phyloP scores from a whole-genome alignment of 257 asterid species.

The Jasminum sambac region DNA sequence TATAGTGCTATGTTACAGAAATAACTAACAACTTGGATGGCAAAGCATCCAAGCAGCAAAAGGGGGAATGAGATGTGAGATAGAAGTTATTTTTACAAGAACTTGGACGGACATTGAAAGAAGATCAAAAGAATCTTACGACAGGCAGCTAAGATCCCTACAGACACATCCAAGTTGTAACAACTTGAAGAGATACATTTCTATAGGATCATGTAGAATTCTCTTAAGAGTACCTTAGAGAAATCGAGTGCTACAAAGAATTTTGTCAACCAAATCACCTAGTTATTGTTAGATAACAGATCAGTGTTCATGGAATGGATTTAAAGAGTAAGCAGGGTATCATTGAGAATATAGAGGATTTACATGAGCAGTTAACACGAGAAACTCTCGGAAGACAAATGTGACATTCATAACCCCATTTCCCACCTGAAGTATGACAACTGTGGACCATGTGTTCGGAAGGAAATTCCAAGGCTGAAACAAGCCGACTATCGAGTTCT shows the following conservation, averaged over 20 bases:
- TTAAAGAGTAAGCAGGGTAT: neutral
- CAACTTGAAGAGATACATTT: neutral
- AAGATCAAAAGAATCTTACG: conserved; percentile 4
- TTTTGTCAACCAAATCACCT: neutral
- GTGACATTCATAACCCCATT: neutral
- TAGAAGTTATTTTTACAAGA: neutral
- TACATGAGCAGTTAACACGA: neutral
- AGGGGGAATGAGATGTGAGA: neutral
- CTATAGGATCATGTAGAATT: neutral
- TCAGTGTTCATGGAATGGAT: neutral
- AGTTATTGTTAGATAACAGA: neutral
- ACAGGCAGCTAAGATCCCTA: neutral
- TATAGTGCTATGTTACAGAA: neutral
- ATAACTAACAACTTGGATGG: neutral
- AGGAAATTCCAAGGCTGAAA: conserved; percentile 40
- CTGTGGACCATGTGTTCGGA: conserved; percentile 21
- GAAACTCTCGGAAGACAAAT: neutral
- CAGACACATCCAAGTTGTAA: neutral
- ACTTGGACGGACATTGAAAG: neutral
- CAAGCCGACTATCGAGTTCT: conserved; percentile 31
- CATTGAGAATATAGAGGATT: neutral
- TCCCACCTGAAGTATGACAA: conserved; percentile 32
- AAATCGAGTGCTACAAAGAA: neutral
- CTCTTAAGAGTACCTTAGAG: neutral
- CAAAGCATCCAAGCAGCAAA: neutral